Evolutionary conservation across 1,284 basidiomycete genomes (phyloP), one percentile per base, ranked within the genome.

Genomic region (Naganishia sp.): DNA sequence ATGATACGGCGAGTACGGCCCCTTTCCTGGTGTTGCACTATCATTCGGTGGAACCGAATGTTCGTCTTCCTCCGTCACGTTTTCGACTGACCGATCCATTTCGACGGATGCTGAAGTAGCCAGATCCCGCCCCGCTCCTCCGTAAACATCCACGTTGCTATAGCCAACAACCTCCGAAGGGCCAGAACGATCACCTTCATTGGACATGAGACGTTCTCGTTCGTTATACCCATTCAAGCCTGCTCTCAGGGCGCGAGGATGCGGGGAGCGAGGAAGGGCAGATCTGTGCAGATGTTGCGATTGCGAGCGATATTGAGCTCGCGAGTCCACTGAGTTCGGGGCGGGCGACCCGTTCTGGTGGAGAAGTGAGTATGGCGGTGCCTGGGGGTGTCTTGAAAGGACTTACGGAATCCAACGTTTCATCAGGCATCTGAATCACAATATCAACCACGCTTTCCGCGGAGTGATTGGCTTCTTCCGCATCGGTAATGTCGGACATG

Each of bases 231-330:
- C 31, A n/a, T 61, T 50, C 10, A 25, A 2, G 18, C 58, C 43
- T n/a, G 58, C 47, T n/a, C 43, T 35, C 13, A 63, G 49, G 2
- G 51, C 61, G 18, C 61, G 61, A 45, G 61, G 61, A 54, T 63
- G 61, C 10, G 61, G 61, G 23, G 61, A 63, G 3, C 52, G 50
- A 3, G 61, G 61, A 45, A 63, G 51, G 18, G 49, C 42, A 17
- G 61, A 50, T 32, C 51, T 43, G n/a, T 63, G 52, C 7, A 53
- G 47, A 28, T 49, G 35, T 18, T 47, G 58, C 2, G 58, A 61
- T 39, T 61, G 58, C 18, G 58, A 61, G n/a, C 58, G 58, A 47
- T 61, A 61, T 17, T 51, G 61, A 35, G 35, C 23, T 10, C 61
- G 61, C n/a, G 50, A 17, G 21, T 63, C 51, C 3, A 53, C 61